Evolutionary conservation across 2,329 filamentous ascomycete species (phyloP).

Genomic region (Apiospora pterosperma): DNA sequence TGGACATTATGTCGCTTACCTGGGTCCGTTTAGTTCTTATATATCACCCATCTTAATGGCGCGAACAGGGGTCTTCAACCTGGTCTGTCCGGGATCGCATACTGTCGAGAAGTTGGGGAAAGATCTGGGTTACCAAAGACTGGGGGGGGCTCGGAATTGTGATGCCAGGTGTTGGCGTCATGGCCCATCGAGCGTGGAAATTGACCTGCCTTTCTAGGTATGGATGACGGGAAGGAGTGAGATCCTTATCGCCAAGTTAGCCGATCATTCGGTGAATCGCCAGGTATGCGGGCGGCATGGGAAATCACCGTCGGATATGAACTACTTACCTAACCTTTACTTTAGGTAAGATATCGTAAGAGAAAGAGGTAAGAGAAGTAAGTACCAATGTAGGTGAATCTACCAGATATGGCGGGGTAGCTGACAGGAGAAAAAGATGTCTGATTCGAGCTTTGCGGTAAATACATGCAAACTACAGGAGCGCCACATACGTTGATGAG

Average conservation of each 20-base stretch:
- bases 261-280: neutral
- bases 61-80: neutral
- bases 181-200: neutral
- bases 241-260: neutral
- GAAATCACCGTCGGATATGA: neutral
- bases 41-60: neutral
- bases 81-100: neutral
- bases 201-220: conserved; percentile 9
- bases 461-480: neutral
- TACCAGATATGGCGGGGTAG: neutral
- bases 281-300: neutral
- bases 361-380: neutral
- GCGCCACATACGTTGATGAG: too few relatives aligned
- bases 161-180: conserved; percentile 5
- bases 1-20: neutral
- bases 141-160: neutral
- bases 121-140: neutral
- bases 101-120: neutral
- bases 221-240: neutral
- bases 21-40: neutral
- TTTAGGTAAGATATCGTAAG: neutral
- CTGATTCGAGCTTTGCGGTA: neutral
- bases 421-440: neutral
- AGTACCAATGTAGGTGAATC: too few relatives aligned
- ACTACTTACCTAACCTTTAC: too few relatives aligned